phyloP scores from a whole-genome alignment of 2,329 filamentous ascomycete species.

The Acephala macrosclerotiorum region DNA sequence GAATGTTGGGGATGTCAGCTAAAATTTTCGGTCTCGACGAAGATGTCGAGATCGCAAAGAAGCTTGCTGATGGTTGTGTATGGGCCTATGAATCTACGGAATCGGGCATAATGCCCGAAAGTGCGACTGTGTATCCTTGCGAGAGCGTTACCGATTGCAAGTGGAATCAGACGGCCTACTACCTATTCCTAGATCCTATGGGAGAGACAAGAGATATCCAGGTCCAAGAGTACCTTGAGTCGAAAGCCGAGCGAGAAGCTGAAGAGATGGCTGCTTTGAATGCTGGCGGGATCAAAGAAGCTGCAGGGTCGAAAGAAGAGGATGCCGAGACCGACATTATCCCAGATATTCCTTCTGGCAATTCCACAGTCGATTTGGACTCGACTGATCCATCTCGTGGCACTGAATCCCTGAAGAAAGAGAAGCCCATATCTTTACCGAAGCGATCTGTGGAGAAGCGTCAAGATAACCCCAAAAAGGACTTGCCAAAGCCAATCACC shows the following conservation, averaged over 20 bases:
- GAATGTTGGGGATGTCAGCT: conserved; percentile 72
- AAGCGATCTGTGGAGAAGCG: conserved; percentile 19
- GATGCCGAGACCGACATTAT: not conserved
- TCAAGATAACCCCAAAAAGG: conserved; percentile 24
- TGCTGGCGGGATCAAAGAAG: conserved; percentile 5
- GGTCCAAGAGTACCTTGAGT: conserved; percentile 49
- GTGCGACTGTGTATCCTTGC: conserved; percentile 57
- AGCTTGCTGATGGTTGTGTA: conserved; percentile 72
- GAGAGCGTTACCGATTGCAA: conserved; percentile 35
- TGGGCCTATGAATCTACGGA: conserved; percentile 71
- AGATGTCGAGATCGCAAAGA: conserved; percentile 68
- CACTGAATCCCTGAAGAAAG: conserved; percentile 24
- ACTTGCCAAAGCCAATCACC: conserved; percentile 28
- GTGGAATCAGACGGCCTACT: conserved; percentile 43
- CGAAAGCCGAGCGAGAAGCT: conserved; percentile 49
- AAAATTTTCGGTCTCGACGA: conserved; percentile 65
- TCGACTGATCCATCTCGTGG: conserved; percentile 17
- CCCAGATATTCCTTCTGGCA: not conserved
- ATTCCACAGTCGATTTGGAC: conserved; percentile 7
- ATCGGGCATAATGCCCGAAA: conserved; percentile 72
- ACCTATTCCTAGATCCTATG: conserved; percentile 45
- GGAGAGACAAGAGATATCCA: conserved; percentile 52
- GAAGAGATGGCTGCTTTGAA: conserved; percentile 47
- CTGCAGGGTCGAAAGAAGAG: conserved; percentile 18
- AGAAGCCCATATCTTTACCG: conserved; percentile 20